Base-by-base conservation (phyloP, 2,329 filamentous ascomycete species). In the Cladophialophora immunda region DNA sequence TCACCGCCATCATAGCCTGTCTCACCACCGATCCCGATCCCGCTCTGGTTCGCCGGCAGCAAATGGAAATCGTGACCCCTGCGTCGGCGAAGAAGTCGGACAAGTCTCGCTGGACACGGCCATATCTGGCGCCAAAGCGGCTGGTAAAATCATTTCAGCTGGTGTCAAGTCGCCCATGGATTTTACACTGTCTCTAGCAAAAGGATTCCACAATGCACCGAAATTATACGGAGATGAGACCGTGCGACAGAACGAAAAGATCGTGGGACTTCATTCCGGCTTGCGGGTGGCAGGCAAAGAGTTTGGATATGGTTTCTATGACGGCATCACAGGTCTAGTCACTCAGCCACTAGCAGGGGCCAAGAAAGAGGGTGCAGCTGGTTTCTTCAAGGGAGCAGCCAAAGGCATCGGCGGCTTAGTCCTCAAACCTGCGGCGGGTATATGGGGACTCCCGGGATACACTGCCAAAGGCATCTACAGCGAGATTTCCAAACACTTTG, bases 121-220 rank as follows among this genome's bases (percentile, higher is more conserved):
- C 1, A 80, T 91, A 13, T 87, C 86, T 55, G 88, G 91, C 7
- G 86, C 87, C 1, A 90, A 87, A 71, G 88, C 90, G 1, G 85
- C 93, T 38, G 85, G 87, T 25, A 87, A 89, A n/a, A 90, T 95
- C 56, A 87, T 94, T 4, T 85, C 86, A 11, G 89, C 91, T n/a
- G 87, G 91, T 4, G 83, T 94, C 66, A 92, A 91, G 72, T 90
- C 90, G 1, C 94, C 93, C 0, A 90, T 95, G 84, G 92, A 97
- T 76, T 90, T 97, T 70, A 92, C 92, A 47, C 80, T 97, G 50
- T 91, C 91, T 0, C 80, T 97, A 41, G 91, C 93, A 0, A 91
- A 91, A 77, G 94, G 94, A 0, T 96, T 97, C 76, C 90, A 94
- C 75, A 97, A 97, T 73, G 90, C 92, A 5, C 93, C 94, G 0